Evolutionary conservation across 176 grass and related monocot species (phyloP), one percentile per base, ranked within the genome.

Genomic region (Urochloa ruziziensis): DNA sequence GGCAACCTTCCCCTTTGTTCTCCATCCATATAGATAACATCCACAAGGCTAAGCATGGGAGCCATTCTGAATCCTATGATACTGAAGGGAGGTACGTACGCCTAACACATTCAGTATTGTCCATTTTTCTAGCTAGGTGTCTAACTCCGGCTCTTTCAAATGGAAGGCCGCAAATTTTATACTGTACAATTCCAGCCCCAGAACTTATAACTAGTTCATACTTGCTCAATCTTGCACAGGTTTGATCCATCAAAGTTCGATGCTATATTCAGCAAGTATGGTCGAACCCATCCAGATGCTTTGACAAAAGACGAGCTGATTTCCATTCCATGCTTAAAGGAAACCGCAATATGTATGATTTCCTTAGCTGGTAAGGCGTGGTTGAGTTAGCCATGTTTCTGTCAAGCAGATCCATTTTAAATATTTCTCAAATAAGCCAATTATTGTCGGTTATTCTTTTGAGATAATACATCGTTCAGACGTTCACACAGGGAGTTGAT

Each of bases 201-300:
- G 18, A 70, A 73, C 49, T 51, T 77, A 7, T 84, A 62, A 80
- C 70, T 17, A 46, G 2, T 56, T 54, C 62, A 13, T 32, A 42
- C 28, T 43, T 77, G 10, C 5, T 47, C 25, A 29, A 46, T 28
- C 2, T 30, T 34, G n/a, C 1, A 7, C 72, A 94, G 92, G 78
- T 94, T 94, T 67, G 86, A 89, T 49, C 92, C 92, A 86, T 83
- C 92, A 30, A 91, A 89, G 19, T 94, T 94, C 1, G 92, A 94
- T 67, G 89, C 89, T 42, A 86, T 94, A 71, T 94, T 94, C 56
- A 94, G 89, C 33, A 94, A 94, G 77, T 94, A 91, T 47, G 86
- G 82, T 21, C 53, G 49, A 82, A 81, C 86, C 16, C 86, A 86
- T 12, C 58, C 82, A 35, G 78, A 94, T 71, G 89, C 89, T 47